Evolutionary conservation across 306 rosid species (phyloP).

Genomic region (Psophocarpus tetragonolobus): DNA sequence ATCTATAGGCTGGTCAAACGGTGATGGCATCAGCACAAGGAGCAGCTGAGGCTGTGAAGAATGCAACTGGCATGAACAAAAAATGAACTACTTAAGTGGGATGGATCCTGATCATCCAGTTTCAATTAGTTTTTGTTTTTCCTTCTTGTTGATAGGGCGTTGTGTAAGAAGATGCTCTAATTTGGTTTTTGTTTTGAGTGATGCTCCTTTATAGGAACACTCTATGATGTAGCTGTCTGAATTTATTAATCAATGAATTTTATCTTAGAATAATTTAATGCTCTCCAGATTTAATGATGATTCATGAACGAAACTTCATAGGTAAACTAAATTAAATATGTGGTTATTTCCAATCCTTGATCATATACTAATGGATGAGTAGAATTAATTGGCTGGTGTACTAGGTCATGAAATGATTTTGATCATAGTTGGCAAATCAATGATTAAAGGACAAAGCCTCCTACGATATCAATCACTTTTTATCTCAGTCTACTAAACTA

Average conservation of each 20-base stretch:
- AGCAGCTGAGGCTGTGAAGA: constrained; percentile 65
- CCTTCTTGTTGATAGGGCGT: not conserved
- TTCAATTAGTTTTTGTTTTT: not conserved
- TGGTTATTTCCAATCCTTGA: not conserved
- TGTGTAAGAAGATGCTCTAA: constrained; percentile 23
- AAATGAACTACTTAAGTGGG: constrained; percentile 33
- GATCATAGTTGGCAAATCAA: not conserved
- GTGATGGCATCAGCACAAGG: constrained; percentile 57
- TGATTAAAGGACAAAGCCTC: not conserved
- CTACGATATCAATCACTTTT: not conserved
- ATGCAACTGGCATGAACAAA: constrained; percentile 66
- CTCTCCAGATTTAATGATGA: not conserved
- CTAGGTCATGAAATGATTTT: not conserved
- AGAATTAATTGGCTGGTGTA: too few relatives aligned
- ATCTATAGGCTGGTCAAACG: constrained; percentile 53
- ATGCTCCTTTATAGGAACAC: constrained; percentile 18
- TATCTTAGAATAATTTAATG: constrained; percentile 15
- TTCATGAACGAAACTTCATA: not conserved
- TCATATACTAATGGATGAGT: not conserved
- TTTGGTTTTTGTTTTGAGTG: not conserved
- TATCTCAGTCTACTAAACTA: not conserved
- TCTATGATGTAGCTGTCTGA: constrained; percentile 23
- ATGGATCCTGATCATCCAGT: constrained; percentile 15
- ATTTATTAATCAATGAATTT: constrained; percentile 28
- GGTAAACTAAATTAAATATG: not conserved